Evolutionary conservation across 2,329 filamentous ascomycete genomes (phyloP).

Genomic region (Paecilomyces variotii): DNA sequence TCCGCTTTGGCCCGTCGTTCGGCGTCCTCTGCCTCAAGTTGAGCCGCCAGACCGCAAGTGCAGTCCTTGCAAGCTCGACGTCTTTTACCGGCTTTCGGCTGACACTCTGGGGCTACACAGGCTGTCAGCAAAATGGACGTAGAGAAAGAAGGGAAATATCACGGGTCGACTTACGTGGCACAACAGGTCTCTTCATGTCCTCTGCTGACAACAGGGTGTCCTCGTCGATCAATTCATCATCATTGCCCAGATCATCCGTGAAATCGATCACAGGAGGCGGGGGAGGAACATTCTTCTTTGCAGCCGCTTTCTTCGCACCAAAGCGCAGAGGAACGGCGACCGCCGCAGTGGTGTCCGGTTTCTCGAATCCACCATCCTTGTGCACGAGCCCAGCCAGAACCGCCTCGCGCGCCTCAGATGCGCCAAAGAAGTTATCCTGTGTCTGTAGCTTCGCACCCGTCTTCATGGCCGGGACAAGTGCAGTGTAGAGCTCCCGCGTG

Average conservation of each 20-base stretch:
- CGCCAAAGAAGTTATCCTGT: constrained; percentile 57
- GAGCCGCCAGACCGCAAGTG: constrained; percentile 83
- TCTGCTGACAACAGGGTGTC: constrained; percentile 78
- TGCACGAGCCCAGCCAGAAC: constrained; percentile 72
- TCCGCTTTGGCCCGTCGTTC: constrained; percentile 59
- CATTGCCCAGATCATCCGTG: constrained; percentile 55
- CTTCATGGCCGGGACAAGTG: constrained; percentile 63
- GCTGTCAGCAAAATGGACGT: constrained; percentile 7
- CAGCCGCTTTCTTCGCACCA: constrained; percentile 41
- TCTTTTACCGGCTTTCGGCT: constrained; percentile 78
- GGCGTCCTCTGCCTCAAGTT: constrained; percentile 76
- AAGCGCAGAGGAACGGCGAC: constrained; percentile 57
- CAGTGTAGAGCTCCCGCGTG: constrained; percentile 57
- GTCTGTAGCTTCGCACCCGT: constrained; percentile 53
- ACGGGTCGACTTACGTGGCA: constrained; percentile 59
- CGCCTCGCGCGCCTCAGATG: constrained; percentile 61
- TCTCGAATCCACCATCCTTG: constrained; percentile 58
- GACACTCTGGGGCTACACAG: constrained; percentile 67
- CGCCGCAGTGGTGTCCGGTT: constrained; percentile 55
- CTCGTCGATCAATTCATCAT: constrained; percentile 87
- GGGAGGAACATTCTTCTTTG: background rate
- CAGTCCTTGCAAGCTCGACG: constrained; percentile 96
- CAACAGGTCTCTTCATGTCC: constrained; percentile 68
- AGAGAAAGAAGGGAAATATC: constrained; percentile 2
- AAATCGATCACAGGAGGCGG: constrained; percentile 45